Evolutionary conservation across 1,139 yeast genomes (phyloP), one percentile per base, ranked within the genome.

Genomic region (Saccharomyces hybrid): DNA sequence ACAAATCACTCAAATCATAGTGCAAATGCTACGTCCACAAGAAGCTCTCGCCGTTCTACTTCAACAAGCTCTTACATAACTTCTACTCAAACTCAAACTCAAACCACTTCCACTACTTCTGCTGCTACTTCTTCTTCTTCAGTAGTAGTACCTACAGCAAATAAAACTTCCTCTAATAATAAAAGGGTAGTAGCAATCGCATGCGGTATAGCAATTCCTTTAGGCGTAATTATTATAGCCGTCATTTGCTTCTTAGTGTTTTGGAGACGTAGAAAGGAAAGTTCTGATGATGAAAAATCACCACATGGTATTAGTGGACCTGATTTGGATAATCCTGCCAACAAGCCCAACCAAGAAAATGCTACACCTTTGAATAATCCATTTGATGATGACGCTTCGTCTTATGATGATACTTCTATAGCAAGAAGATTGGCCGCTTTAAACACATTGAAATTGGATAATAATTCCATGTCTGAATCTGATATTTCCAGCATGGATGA

Each of bases 171-270:
- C 38, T 62, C 71, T 60, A 74, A 71, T 52, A 78, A 57, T 32
- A 65, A 61, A 19, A 65, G 78, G 59, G 78, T 79, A 5, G 74
- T 88, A 25, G 96, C 96, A 0, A 86, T 91, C 65, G 95, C 90
- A 0, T 79, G 91, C 58, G 97, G 97, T 53, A 93, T 87, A n/a
- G 88, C 86, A 5, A 78, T 91, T 52, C 96, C 96, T 1, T 70
- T 80, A 0, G 77, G 76, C 26, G 73, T 80, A 0, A 63, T 88
- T 8, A 65, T 80, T 1, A 66, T 80, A 0, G 73, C 78, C 1
- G 74, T 76, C 0, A 54, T 86, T 1, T 53, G 89, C 9, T 62
- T 86, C 32, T 73, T 81, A 65, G 79, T 83, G 68, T 82, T 88
- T 65, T 81, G 88, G 68, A 71, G 78, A 58, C 78, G 78, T 55